Base-by-base conservation (phyloP, 768 basidiomycete species). In the Phlebiopsis flavidoalba region DNA sequence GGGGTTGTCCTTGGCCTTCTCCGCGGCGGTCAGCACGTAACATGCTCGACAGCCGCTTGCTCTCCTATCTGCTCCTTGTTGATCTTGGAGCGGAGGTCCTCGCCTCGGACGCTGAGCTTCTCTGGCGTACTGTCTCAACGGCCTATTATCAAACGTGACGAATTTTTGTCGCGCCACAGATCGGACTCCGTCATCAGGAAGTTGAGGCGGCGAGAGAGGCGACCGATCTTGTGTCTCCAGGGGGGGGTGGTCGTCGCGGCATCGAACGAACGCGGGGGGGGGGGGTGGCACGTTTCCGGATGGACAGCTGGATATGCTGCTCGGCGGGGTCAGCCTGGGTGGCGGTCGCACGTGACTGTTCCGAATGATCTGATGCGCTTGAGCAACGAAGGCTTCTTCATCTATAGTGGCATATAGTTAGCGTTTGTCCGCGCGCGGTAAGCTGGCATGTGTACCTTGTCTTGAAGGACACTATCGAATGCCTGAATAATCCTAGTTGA, bases 181-280 rank as follows among this genome's bases (percentile, higher is more conserved):
- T 93, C 91, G 5, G 86, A 86, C 73, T 93, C 92, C 1, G 91
- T 92, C 89, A 94, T 92, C 67, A 95, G 78, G 79, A 93, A 95
- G 75, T 93, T 93, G 64, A 95, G 82, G 53, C 93, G 81, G 57
- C 92, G 83, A 48, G 87, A 89, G 33, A 94, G 80, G 46, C 93
- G 85, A 33, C 92, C 93, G 64, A 95, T 93, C 80, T 94, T 95
- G 50, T n/a, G 91, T 91, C 26, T 31, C 26, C 26, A 31, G 26
- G n/a, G n/a, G n/a, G n/a, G n/a, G n/a, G n/a, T n/a, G n/a, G 26
- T 31, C 12, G 40, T 43, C 77, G 96, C 94, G 22, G 83, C 67
- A 95, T 93, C 71, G 95, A 95, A 37, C 95, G 82, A 11, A 93
- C 91, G 70, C 96, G 93, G 45, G 96, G 93, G 66, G 95, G 96